Evolutionary conservation across 1,284 basidiomycete genomes (phyloP).

Genomic region (Naganishia sp.): DNA sequence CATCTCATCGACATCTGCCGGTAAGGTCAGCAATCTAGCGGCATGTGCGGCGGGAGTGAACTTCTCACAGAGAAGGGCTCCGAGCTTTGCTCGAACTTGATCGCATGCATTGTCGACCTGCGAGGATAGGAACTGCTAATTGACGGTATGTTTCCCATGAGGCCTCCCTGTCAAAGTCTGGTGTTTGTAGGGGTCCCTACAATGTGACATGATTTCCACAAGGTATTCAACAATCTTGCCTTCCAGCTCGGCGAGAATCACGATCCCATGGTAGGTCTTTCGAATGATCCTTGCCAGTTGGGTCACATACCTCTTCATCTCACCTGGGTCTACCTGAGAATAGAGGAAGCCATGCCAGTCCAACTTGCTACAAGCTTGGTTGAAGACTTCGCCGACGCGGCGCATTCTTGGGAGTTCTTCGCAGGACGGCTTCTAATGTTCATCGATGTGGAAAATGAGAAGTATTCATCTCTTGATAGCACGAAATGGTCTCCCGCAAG

Average conservation of each 20-base stretch:
- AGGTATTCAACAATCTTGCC: conserved; percentile 16
- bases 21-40: not conserved
- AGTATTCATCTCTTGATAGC: not conserved
- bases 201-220: not conserved
- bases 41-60: not conserved
- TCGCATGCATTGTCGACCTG: conserved; percentile 9
- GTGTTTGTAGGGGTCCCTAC: conserved; percentile 9
- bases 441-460: not conserved
- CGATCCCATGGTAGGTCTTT: conserved; percentile 14
- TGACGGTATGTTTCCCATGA: not conserved
- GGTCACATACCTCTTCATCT: not conserved
- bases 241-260: conserved; percentile 12
- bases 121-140: not conserved
- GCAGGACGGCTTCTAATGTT: conserved; percentile 10
- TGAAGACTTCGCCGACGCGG: conserved; percentile 7
- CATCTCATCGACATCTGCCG: conserved; percentile 7
- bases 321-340: not conserved
- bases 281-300: conserved; percentile 2
- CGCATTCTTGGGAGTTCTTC: not conserved
- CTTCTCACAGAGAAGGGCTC: conserved; percentile 16
- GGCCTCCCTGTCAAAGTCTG: not conserved
- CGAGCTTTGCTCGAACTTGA: not conserved
- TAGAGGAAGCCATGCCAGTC: conserved; percentile 4
- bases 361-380: not conserved
- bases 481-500: too few relatives aligned